Percentiles rank a stretch among this genome's conserved stretches.
phyloP scores from a whole-genome alignment of 768 basidiomycete genomes.

The Tylopilus sp. region DNA sequence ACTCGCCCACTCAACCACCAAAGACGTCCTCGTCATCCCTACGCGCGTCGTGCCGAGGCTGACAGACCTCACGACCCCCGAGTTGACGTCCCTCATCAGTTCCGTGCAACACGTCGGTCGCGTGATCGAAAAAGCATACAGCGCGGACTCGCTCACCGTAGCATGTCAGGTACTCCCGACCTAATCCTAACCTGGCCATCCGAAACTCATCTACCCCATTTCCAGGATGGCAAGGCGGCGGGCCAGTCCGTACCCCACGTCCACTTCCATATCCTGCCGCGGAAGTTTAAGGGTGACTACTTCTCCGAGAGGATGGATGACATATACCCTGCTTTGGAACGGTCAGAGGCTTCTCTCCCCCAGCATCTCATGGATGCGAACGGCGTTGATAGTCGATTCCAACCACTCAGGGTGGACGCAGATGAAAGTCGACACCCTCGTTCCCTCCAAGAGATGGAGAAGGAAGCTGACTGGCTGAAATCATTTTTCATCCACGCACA shows the following conservation, averaged over 20 bases:
- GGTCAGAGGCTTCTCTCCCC: conserved; percentile 50
- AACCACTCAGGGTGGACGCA: conserved; percentile 58
- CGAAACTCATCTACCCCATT: conserved; percentile 1
- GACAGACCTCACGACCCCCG: conserved; percentile 54
- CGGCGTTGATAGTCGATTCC: conserved; percentile 23
- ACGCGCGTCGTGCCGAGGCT: conserved; percentile 54
- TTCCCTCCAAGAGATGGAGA: conserved; percentile 71
- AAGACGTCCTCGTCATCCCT: conserved; percentile 65
- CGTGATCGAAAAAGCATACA: conserved; percentile 79
- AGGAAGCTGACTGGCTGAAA: conserved; percentile 69
- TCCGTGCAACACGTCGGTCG: conserved; percentile 76
- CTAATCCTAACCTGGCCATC: neutral
- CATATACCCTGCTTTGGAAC: conserved; percentile 79
- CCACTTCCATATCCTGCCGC: conserved; percentile 93
- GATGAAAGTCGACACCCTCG: conserved; percentile 66
- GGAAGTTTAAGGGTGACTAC: conserved; percentile 63
- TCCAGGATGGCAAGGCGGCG: conserved; percentile 81
- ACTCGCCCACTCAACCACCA: conserved; percentile 1
- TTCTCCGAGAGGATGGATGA: conserved; percentile 65
- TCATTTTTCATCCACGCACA: conserved; percentile 42
- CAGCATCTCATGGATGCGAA: conserved; percentile 32
- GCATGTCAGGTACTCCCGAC: conserved; percentile 71
- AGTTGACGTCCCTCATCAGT: conserved; percentile 76
- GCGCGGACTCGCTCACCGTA: conserved; percentile 79
- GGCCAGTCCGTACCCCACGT: conserved; percentile 77